A percentile compares a stretch with the other conserved stretches of the same genome.
Evolutionary conservation across 768 basidiomycete genomes (phyloP).

Genomic region (Hygrocybe punicea): DNA sequence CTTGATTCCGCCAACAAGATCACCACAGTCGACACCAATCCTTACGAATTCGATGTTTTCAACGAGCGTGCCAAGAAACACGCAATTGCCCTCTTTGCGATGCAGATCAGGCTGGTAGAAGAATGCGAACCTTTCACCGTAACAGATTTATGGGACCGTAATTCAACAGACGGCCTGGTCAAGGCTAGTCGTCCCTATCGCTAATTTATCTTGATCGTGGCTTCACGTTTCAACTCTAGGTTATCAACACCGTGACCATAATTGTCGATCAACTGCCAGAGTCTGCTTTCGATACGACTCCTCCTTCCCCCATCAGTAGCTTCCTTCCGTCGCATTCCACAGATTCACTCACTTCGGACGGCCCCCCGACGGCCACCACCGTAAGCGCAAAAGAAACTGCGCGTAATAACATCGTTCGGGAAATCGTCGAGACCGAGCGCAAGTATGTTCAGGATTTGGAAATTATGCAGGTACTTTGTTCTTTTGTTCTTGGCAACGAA

Average conservation of each 20-base stretch:
- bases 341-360: slow-evolving; percentile 53
- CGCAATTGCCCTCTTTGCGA: slow-evolving; percentile 87
- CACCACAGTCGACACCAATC: slow-evolving; percentile 64
- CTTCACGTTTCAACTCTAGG: slow-evolving; percentile 44
- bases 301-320: slow-evolving; percentile 52
- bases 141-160: slow-evolving; percentile 84
- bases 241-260: slow-evolving; percentile 82
- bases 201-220: slow-evolving; percentile 1
- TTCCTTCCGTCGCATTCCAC: slow-evolving; percentile 56
- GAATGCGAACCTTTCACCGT: slow-evolving; percentile 84
- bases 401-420: slow-evolving; percentile 75
- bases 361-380: slow-evolving; percentile 38
- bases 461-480: slow-evolving; percentile 78
- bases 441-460: slow-evolving; percentile 97
- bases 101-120: slow-evolving; percentile 71
- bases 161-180: slow-evolving; percentile 90
- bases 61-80: slow-evolving; percentile 87
- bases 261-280: slow-evolving; percentile 74
- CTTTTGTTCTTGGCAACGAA: slow-evolving; percentile 4
- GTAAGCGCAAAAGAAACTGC: slow-evolving; percentile 61
- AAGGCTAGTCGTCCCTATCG: slow-evolving; percentile 57
- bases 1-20: slow-evolving; percentile 61
- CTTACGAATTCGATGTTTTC: slow-evolving; percentile 58
- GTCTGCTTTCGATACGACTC: slow-evolving; percentile 61
- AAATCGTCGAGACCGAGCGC: slow-evolving; percentile 92